phyloP scores from a whole-genome alignment of 2,329 filamentous ascomycete species.

The Colletotrichum somersetense region DNA sequence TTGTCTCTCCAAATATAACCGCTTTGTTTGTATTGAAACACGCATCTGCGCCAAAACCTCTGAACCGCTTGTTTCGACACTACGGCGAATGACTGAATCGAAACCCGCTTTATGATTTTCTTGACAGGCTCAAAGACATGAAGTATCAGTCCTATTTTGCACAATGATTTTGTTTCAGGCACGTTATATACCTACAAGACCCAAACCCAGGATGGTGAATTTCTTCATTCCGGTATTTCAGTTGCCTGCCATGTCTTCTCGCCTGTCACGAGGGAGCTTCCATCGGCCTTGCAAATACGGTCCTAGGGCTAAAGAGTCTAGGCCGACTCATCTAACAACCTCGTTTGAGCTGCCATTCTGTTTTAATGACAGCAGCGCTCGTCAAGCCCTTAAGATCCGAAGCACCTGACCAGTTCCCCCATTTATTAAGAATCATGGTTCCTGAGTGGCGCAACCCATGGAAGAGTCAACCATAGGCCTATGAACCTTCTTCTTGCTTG shows the following conservation, averaged over 20 bases:
- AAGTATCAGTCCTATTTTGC: background rate
- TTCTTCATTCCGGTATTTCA: no score
- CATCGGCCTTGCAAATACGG: background rate
- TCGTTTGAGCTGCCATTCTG: no score
- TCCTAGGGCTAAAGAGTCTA: background rate
- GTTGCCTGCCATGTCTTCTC: background rate
- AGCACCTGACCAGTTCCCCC: no score
- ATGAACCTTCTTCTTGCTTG: background rate
- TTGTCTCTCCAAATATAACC: background rate
- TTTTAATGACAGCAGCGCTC: no score
- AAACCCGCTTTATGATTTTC: background rate
- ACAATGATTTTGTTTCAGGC: no score
- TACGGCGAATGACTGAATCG: background rate
- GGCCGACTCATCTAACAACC: background rate
- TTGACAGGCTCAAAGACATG: background rate
- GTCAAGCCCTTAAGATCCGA: no score
- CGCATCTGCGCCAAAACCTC: background rate
- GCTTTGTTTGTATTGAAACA: background rate
- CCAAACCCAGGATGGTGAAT: background rate
- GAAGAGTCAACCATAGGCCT: background rate
- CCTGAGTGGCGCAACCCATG: background rate
- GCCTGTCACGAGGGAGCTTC: background rate
- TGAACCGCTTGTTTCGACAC: background rate
- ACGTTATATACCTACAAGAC: background rate
- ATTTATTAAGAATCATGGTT: background rate